Conservation (phyloP, 352 stramenopile genomes). For the Pythium myriotylum region DNA sequence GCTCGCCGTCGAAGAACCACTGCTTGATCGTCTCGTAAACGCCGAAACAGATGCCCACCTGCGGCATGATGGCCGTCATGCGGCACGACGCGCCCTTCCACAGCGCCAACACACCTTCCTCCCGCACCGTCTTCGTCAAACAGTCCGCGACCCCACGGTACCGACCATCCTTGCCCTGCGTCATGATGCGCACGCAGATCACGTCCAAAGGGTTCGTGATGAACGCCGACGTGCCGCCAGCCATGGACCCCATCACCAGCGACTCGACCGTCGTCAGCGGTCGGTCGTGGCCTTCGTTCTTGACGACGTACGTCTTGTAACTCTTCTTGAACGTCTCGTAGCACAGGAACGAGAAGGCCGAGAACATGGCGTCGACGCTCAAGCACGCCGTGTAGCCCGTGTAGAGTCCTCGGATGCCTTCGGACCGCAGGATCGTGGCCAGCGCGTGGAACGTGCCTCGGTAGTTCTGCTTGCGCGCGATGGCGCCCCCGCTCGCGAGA, state of each 20-base stretch:
- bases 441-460: constrained; percentile 58
- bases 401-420: constrained; percentile 72
- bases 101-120: constrained; percentile 58
- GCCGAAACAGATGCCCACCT: constrained; percentile 83
- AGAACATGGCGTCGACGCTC: constrained; percentile 81
- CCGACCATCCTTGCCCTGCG: constrained; percentile 68
- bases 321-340: constrained; percentile 74
- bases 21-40: constrained; percentile 87
- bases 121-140: constrained; percentile 52
- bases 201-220: constrained; percentile 84
- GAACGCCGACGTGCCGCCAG: constrained; percentile 65
- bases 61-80: constrained; percentile 75
- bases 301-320: constrained; percentile 44
- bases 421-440: constrained; percentile 58
- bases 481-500: constrained; percentile 61
- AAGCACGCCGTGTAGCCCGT: constrained; percentile 76
- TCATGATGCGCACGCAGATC: constrained; percentile 83
- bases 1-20: constrained; percentile 65
- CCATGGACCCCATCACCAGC: constrained; percentile 53
- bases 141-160: constrained; percentile 67
- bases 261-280: constrained; percentile 57
- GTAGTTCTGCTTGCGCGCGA: constrained; percentile 81
- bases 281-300: constrained; percentile 35
- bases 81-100: constrained; percentile 75
- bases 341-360: constrained; percentile 82